Base-by-base conservation (phyloP, 2,329 filamentous ascomycete genomes). In the Arachnomyces sp. region DNA sequence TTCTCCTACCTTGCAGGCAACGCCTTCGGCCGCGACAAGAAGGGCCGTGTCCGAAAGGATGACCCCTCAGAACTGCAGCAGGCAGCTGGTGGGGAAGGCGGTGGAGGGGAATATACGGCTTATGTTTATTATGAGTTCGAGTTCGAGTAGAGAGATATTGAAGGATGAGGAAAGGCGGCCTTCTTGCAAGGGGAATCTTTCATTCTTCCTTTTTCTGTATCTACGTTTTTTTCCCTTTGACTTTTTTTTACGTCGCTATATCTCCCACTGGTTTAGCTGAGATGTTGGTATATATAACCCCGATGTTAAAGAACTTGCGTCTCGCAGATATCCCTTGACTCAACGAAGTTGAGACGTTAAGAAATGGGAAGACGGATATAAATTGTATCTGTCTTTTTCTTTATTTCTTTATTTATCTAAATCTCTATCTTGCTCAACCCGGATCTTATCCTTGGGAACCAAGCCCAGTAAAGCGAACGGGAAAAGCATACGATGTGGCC, bases 71-170 rank as follows among this genome's bases (percentile, higher is more conserved):
- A 96, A 52, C 85, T 95, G 76, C 86, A 87, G 31, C 45, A 50
- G 30, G 39, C 45, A 7, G 42, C 84, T 3, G 82, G 82, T 3
- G 64, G 71, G 28, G 75, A 77, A 31, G 79, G 78, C 13, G 85
- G 88, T 44, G 82, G 81, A 39, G 73, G 77, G 52, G 88, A 95
- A 62, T 98, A 96, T 69, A 92, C 87, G 44, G 84, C 92, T 31
- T 98, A 93, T 66, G 92, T 96, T 59, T 95, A 89, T 71, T 98
- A 96, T 67, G 86, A 95, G 61, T 85, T 96, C 60, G 86, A 92
- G 59, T 80, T 96, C 50, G 65, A 68, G 53, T 77, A 25, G 21
- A 25, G 21, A 9, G 21, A 25, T 5, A 25, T 5, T 25, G 5
- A 25, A 5, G 21, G 21, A 25, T n/a, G 64, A 54, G 34, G 14